Base-by-base conservation (phyloP, 768 basidiomycete species). In the Udeniomyces megalosporus region DNA sequence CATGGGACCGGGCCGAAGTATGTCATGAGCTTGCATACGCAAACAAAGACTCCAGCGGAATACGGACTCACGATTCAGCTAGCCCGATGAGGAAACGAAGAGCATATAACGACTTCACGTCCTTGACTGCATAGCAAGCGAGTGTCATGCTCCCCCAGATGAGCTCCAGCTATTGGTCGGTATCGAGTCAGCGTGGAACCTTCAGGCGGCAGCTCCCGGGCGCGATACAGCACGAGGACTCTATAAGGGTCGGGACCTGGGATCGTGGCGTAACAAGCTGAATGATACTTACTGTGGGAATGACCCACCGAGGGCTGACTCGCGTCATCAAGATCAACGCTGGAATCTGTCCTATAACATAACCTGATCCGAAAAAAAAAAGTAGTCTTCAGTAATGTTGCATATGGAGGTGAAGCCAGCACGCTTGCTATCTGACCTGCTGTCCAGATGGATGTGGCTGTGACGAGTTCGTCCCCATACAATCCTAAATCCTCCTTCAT, bases 11-110 rank as follows among this genome's bases (percentile, higher is more conserved):
- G 15, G 52, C 20, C 29, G 1, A 32, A 7, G 4, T 6, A 8
- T 22, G 28, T 1, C 12, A 12, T 54, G 22, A 28, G 2, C 31
- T 22, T 20, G 24, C n/a, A n/a, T 44, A 5, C 35, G 17, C 12
- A 20, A 12, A 28, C 28, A 22, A 12, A 24, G 26, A 20, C 38
- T 31, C 28, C n/a, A n/a, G n/a, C n/a, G n/a, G n/a, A n/a, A n/a
- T n/a, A n/a, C n/a, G n/a, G n/a, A n/a, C n/a, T n/a, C n/a, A n/a
- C n/a, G 54, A 67, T 61, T 72, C 71, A 44, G 70, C 69, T 5
- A 71, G 66, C 8, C 71, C 71, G 28, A 72, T 69, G 35, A 72
- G 61, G 64, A 72, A 72, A 0, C 71, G 67, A 34, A 69, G 50
- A 28, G 68, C 71, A 53, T 70, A 72, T 1, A 72, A 62, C 2